Conservation (phyloP, 2,329 filamentous ascomycete species). For the Biscogniauxia mediterranea region DNA sequence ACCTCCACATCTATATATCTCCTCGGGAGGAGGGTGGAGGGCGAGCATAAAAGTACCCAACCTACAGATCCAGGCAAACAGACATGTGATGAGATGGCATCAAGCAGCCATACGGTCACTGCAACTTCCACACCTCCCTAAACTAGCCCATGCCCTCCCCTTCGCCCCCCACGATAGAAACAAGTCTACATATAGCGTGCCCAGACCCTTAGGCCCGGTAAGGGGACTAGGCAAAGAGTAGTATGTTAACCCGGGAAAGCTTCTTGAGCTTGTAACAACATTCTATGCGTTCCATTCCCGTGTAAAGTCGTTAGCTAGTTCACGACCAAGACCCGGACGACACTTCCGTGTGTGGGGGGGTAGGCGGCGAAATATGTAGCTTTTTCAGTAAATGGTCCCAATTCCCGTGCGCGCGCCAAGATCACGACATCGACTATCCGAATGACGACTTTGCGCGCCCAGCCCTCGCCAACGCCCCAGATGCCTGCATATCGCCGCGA, state of each 20-base stretch:
- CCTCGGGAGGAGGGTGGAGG: background rate
- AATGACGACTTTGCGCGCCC: slow-evolving; percentile 6
- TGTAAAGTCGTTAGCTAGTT: background rate
- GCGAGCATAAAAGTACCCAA: background rate
- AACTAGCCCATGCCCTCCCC: background rate
- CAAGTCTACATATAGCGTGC: background rate
- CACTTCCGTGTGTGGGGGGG: background rate
- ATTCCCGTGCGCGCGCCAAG: slow-evolving; percentile 1
- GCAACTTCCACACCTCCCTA: background rate
- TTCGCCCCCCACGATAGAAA: background rate
- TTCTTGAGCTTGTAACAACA: background rate
- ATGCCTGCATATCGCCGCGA: background rate
- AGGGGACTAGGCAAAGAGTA: background rate
- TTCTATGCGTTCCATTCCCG: background rate
- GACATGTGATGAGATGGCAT: background rate
- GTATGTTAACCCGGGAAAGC: background rate
- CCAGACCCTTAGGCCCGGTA: too few relatives aligned
- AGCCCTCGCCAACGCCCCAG: background rate
- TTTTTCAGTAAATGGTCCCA: background rate
- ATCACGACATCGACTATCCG: slow-evolving; percentile 10
- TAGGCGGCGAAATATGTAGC: background rate
- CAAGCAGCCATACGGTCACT: background rate
- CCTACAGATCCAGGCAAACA: background rate
- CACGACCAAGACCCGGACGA: background rate
- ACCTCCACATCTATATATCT: background rate